A percentile compares a stretch with the other conserved stretches of the same genome.
These are phyloP conservation scores for Lichtheimia ramosa DNA, from an alignment of 371 early-diverging fungal species.

Conservation along the genomic window DNA sequence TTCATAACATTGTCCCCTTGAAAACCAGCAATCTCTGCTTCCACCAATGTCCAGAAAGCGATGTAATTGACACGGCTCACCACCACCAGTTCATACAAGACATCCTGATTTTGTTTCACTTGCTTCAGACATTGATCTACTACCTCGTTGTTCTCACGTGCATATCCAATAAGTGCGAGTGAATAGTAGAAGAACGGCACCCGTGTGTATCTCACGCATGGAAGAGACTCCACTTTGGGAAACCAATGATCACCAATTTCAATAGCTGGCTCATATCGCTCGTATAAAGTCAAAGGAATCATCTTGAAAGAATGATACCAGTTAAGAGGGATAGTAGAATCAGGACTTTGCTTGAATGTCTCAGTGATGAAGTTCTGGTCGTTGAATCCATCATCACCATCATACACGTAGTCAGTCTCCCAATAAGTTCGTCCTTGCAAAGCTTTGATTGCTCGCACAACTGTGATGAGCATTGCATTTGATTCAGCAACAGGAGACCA, in stretches of 20 bases:
- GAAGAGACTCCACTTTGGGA: constrained; percentile 26
- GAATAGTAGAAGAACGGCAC: constrained; percentile 29
- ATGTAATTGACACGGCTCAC: constrained; percentile 24
- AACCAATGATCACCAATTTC: constrained; percentile 28
- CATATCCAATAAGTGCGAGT: constrained; percentile 35
- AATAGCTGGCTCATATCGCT: constrained; percentile 36
- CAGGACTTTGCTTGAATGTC: constrained; percentile 29
- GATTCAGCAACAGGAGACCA: constrained; percentile 37
- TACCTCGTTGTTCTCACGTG: constrained; percentile 9
- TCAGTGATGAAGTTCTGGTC: constrained; percentile 37
- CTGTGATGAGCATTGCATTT: constrained; percentile 28
- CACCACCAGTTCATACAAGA: constrained; percentile 25
- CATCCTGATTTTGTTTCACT: constrained; percentile 27
- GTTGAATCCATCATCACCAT: constrained; percentile 47
- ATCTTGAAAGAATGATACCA: constrained; percentile 43
- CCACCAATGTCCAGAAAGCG: constrained; percentile 34
- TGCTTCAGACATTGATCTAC: constrained; percentile 14
- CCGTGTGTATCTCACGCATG: constrained; percentile 35
- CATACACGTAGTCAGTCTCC: constrained; percentile 25
- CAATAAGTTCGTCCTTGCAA: constrained; percentile 38
- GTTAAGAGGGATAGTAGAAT: constrained; percentile 25
- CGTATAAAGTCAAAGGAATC: constrained; percentile 38
- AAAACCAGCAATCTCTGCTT: constrained; percentile 3
- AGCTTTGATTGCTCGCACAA: constrained; percentile 41
- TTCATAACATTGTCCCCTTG: constrained; percentile 12